These are phyloP conservation scores for Stephanodiscus minutulus DNA, from an alignment of 108 stramenopile species.

Conservation along the genomic window DNA sequence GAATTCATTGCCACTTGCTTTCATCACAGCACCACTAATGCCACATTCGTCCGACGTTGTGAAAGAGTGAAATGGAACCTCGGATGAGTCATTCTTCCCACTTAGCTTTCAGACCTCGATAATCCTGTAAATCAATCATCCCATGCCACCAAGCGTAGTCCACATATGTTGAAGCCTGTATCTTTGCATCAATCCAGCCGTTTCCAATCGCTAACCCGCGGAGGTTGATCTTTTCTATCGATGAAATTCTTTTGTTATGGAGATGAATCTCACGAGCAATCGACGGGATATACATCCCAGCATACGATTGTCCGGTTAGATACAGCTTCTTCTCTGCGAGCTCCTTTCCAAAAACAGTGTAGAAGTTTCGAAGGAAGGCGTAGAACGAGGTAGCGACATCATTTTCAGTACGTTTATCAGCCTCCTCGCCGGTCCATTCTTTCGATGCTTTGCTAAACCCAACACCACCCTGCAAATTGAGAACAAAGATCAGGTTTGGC, in stretches of 20 bases:
- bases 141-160: conserved; percentile 83
- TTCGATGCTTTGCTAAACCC: conserved; percentile 48
- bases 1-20: conserved; percentile 58
- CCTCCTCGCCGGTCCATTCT: conserved; percentile 37
- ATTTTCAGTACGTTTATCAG: conserved; percentile 37
- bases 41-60: conserved; percentile 76
- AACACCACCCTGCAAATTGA: no score
- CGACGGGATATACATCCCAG: conserved; percentile 79
- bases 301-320: conserved; percentile 87
- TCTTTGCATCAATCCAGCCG: conserved; percentile 69
- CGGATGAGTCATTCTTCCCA: conserved; percentile 55
- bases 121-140: conserved; percentile 64
- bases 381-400: conserved; percentile 47
- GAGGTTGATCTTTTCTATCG: no score
- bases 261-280: conserved; percentile 69
- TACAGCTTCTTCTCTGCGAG: conserved; percentile 60
- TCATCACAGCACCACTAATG: conserved; percentile 53
- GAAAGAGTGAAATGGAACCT: conserved; percentile 62
- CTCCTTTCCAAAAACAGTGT: conserved; percentile 57
- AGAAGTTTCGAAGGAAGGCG: conserved; percentile 52
- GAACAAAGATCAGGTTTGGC: no score
- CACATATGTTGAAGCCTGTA: conserved; percentile 66
- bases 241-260: conserved; percentile 33
- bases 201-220: conserved; percentile 66
- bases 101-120: conserved; percentile 41